Evolutionary conservation across 2,329 filamentous ascomycete genomes (phyloP), one percentile per base, ranked within the genome.

Genomic region (Trichoderma sp.): DNA sequence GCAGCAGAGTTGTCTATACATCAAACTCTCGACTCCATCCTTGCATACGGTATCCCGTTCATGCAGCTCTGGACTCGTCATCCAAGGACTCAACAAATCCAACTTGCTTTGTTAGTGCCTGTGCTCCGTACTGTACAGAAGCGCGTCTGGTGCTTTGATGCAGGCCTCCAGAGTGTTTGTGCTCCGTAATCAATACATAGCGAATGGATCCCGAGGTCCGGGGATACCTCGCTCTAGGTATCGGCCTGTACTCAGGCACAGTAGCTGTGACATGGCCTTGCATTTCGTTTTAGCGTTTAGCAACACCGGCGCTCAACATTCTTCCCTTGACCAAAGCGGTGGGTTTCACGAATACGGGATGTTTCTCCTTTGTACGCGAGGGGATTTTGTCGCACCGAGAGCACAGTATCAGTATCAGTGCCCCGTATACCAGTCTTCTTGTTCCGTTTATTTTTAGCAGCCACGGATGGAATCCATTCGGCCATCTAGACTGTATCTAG

Each of bases 311-410:
- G 2, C 32, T 32, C 25, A 56, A 13, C 42, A 25, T 15, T 35
- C 50, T 48, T 42, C 15, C 37, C 45, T 56, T 56, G 35, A 56
- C 42, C 39, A 19, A 53, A n/a, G 53, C 22, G 42, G 34, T 37
- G 61, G 45, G 57, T 61, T 45, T 54, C 65, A 67, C 65, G 57
- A 61, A 67, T 60, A 61, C 65, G 65, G 48, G n/a, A 27, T 48
- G 52, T 58, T 58, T 66, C 53, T 50, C 25, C 12, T 53, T 22
- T 53, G 34, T 45, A 56, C 61, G 25, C 50, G 61, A 64, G 50
- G 61, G 50, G 50, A 64, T 27, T 45, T 13, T 35, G 45, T 64
- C 34, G 61, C 50, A 64, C 61, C 22, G 6, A 50, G 22, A 2
- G 25, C 4, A 17, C 39, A 10, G 42, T 22, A 13, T 19, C n/a